Base-by-base conservation (phyloP, 257 asterid genomes). In the Scutellaria barbata region DNA sequence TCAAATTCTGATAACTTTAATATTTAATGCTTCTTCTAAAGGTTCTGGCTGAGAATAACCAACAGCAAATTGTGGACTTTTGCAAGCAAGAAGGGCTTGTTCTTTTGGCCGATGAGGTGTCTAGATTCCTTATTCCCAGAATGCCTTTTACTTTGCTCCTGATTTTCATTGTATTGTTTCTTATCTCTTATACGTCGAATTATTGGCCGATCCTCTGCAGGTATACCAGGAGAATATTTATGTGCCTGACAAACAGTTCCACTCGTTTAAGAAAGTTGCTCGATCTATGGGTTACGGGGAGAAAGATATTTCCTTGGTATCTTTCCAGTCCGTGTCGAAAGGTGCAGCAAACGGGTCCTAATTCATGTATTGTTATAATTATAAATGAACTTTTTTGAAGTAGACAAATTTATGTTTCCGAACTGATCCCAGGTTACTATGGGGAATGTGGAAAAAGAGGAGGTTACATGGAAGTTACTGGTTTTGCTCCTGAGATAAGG, bases 361-460 rank as follows among this genome's bases (percentile, higher is more conserved):
- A 6, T 60, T 53, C 42, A 37, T 25, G 18, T n/a, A 51, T 25
- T 60, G 33, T 11, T 35, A n/a, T 51, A 71, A 50, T 40, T 42
- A 59, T 60, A 54, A n/a, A 59, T 18, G 55, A 40, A 35, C 47
- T 30, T 67, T 65, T 64, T 58, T 8, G 3, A 63, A 56, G 69
- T 68, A 8, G 20, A 51, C 55, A 33, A 46, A 3, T 60, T 58
- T 13, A 11, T 71, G 14, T 69, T 60, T 55, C 56, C 63, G 54
- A 51, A 41, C 13, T 62, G 18, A 45, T 71, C 67, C 22, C 64
- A 94, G 99, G 99, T 41, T 91, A 89, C 81, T 81, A 94, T 66
- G 99, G 99, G 48, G 99, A 94, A 80, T 94, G 97, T 64, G 99
- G 98, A 80, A 94, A 91, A 77, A 73, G 98, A 80, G 98, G 99